Evolutionary conservation across 768 basidiomycete genomes (phyloP).

Genomic region (Cystobasidium tubakii): DNA sequence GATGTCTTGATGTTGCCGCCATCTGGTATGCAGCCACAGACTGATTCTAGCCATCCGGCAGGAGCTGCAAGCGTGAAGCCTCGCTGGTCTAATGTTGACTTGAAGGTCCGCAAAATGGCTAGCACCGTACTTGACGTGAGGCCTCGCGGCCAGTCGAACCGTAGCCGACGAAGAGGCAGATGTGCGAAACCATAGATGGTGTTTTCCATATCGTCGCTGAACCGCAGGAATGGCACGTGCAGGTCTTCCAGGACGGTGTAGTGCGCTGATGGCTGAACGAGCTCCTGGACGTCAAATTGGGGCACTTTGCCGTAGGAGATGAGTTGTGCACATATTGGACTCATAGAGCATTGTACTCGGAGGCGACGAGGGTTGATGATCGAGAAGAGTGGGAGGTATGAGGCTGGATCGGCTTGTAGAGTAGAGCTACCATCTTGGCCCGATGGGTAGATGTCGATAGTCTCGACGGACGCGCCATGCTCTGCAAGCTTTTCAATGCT

Average conservation of each 20-base stretch:
- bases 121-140: neutral
- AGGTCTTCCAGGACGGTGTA: neutral
- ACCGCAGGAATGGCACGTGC: conserved; percentile 2
- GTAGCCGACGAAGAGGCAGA: neutral
- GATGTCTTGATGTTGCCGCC: conserved; percentile 10
- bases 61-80: conserved; percentile 1
- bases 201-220: neutral
- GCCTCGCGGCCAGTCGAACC: neutral
- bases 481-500: neutral
- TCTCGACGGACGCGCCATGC: neutral
- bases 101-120: neutral
- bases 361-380: conserved; percentile 3
- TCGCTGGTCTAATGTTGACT: neutral
- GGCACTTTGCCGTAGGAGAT: neutral
- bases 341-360: conserved; percentile 17
- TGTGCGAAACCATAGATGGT: neutral
- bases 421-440: conserved; percentile 15
- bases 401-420: conserved; percentile 7
- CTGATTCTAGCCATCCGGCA: neutral
- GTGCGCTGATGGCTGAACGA: neutral
- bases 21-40: conserved; percentile 11
- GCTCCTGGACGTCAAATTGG: neutral
- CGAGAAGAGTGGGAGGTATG: neutral
- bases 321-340: conserved; percentile 8
- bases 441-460: conserved; percentile 6